Conservation (phyloP, 306 rosid genomes). For the Ormosia semicastrata region DNA sequence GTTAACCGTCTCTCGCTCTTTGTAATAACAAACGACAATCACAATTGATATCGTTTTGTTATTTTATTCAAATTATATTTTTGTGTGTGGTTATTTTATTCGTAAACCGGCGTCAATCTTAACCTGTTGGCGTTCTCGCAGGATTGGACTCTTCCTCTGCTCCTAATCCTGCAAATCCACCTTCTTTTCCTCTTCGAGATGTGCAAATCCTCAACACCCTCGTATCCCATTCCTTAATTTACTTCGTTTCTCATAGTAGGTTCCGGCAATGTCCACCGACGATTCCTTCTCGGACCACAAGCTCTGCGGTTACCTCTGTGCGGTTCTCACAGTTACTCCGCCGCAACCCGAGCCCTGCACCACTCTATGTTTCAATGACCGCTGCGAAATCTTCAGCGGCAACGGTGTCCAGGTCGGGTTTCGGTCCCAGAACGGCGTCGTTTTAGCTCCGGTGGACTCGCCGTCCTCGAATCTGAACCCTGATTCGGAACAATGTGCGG, state of each 20-base stretch:
- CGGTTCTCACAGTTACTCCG: conserved; percentile 53
- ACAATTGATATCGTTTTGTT: background rate
- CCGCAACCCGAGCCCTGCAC: background rate
- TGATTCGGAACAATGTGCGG: conserved; percentile 30
- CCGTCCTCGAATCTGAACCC: background rate
- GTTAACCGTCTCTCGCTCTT: too few species aligned
- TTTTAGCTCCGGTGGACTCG: conserved; percentile 24
- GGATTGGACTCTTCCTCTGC: background rate
- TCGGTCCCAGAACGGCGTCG: conserved; percentile 45
- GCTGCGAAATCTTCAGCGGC: conserved; percentile 37
- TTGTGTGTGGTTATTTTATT: background rate
- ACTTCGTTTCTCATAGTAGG: background rate
- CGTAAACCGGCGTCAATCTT: background rate
- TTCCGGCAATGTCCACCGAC: conserved; percentile 38
- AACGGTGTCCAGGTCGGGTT: conserved; percentile 35
- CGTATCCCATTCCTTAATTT: background rate
- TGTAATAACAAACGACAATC: too few species aligned
- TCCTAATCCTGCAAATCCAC: background rate
- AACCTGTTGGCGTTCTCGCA: background rate
- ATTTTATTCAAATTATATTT: background rate
- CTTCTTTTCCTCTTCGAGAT: background rate
- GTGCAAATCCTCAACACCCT: background rate
- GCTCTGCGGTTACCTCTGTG: conserved; percentile 78
- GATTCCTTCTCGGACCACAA: conserved; percentile 50
- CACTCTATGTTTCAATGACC: conserved; percentile 31